phyloP scores from a whole-genome alignment of 2,329 filamentous ascomycete genomes.

The Pseudogymnoascus sp. region DNA sequence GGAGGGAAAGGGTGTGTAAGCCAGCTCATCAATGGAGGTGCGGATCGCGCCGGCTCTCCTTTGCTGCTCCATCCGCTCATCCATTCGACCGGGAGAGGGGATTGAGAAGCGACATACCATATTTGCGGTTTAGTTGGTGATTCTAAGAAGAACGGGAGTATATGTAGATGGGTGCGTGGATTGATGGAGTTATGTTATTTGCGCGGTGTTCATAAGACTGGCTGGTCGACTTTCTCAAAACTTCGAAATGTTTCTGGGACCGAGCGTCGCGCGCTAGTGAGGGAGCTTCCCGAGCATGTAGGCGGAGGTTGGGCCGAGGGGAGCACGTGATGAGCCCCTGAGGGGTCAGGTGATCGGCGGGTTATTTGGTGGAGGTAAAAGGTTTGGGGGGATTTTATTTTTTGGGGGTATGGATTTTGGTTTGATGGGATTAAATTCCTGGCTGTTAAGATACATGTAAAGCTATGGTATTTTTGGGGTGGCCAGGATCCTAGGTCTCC shows the following conservation, averaged over 20 bases:
- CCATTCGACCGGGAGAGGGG: background rate
- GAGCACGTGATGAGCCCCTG: background rate
- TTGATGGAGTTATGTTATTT: background rate
- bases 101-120: slow-evolving; percentile 1
- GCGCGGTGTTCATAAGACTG: background rate
- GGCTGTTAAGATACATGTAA: background rate
- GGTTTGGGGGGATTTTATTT: background rate
- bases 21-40: background rate
- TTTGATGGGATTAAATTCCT: background rate
- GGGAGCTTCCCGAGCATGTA: background rate
- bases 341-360: background rate
- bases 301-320: background rate
- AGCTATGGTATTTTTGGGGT: background rate
- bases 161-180: background rate
- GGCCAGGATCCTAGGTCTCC: accelerated
- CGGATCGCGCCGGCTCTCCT: background rate
- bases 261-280: slow-evolving; percentile 2
- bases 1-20: background rate
- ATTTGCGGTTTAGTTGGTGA: background rate
- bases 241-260: slow-evolving; percentile 10
- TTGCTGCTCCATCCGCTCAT: background rate
- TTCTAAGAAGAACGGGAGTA: background rate
- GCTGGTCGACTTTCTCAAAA: slow-evolving; percentile 4
- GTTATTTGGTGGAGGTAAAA: background rate
- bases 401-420: background rate